These are phyloP conservation scores for Ustulina deusta DNA, from an alignment of 2,329 filamentous ascomycete genomes.

Conservation along the genomic window DNA sequence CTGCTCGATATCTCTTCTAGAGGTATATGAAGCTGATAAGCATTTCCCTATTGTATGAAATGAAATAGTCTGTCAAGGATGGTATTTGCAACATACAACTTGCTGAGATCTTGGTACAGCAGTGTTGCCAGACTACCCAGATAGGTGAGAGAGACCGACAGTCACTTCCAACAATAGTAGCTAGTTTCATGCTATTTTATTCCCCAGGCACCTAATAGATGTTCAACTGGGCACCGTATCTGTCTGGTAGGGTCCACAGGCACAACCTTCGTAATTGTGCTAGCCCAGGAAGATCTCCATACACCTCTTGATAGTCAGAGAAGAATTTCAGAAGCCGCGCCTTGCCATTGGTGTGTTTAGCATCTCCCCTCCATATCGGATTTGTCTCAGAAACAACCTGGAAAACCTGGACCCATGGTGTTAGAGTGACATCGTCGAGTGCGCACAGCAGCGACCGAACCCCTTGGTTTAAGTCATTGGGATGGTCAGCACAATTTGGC, in stretches of 20 bases:
- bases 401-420: constrained; percentile 18
- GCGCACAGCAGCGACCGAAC: constrained; percentile 14
- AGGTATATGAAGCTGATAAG: too few species aligned
- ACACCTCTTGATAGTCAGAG: constrained; percentile 13
- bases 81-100: too few species aligned
- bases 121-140: too few species aligned
- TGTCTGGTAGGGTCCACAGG: neutral
- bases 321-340: constrained; percentile 9
- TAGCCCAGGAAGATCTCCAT: constrained; percentile 20
- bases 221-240: neutral
- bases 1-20: too few species aligned
- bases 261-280: neutral
- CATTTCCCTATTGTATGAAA: neutral
- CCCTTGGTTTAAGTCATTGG: neutral
- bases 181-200: too few species aligned
- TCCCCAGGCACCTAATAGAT: too few species aligned
- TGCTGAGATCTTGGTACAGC: neutral
- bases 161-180: too few species aligned
- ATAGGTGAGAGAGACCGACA: too few species aligned
- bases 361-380: neutral
- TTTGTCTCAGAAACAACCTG: neutral
- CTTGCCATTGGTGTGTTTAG: neutral
- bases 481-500: neutral
- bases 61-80: too few species aligned
- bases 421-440: neutral